These are phyloP conservation scores for Hyphodiscus hymeniophilus DNA, from an alignment of 495 filamentous ascomycete genomes.

Conservation along the genomic window DNA sequence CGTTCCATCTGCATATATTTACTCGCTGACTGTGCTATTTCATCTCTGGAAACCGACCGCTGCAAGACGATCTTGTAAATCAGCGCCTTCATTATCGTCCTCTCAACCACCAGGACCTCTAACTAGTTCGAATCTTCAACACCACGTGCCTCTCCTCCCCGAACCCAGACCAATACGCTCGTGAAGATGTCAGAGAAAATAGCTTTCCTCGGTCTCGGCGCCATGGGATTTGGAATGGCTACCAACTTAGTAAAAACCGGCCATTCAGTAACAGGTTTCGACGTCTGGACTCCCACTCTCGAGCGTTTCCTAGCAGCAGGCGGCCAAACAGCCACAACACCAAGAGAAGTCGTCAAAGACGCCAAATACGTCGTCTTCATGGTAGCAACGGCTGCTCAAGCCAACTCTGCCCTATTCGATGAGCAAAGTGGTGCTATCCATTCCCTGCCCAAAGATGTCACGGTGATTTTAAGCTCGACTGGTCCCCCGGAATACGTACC, in stretches of 20 bases:
- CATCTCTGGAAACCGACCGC: too few species aligned
- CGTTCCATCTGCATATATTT: too few species aligned
- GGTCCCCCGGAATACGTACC: slow-evolving; percentile 60
- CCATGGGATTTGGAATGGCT: slow-evolving; percentile 83
- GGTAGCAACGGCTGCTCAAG: slow-evolving; percentile 71
- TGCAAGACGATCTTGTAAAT: too few species aligned
- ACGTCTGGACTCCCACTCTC: slow-evolving; percentile 67
- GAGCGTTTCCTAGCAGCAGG: slow-evolving; percentile 59
- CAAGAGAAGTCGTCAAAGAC: slow-evolving; percentile 52
- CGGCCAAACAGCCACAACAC: slow-evolving; percentile 51
- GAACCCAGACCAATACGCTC: background rate
- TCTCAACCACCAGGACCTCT: too few species aligned
- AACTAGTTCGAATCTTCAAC: too few species aligned
- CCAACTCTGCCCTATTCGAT: slow-evolving; percentile 56
- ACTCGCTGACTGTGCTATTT: too few species aligned
- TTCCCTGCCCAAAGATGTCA: slow-evolving; percentile 47
- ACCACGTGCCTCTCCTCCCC: too few species aligned
- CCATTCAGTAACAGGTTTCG: slow-evolving; percentile 64
- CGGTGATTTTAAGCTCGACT: slow-evolving; percentile 66
- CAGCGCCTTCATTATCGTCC: too few species aligned
- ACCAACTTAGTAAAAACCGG: slow-evolving; percentile 63
- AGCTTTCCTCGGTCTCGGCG: slow-evolving; percentile 76
- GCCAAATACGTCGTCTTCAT: slow-evolving; percentile 63
- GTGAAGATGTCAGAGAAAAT: slow-evolving; percentile 28
- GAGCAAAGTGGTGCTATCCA: slow-evolving; percentile 46